A percentile compares a stretch with the other conserved stretches of the same genome.
phyloP scores from a whole-genome alignment of 2,329 filamentous ascomycete species.

The Penicillium janthinellum region DNA sequence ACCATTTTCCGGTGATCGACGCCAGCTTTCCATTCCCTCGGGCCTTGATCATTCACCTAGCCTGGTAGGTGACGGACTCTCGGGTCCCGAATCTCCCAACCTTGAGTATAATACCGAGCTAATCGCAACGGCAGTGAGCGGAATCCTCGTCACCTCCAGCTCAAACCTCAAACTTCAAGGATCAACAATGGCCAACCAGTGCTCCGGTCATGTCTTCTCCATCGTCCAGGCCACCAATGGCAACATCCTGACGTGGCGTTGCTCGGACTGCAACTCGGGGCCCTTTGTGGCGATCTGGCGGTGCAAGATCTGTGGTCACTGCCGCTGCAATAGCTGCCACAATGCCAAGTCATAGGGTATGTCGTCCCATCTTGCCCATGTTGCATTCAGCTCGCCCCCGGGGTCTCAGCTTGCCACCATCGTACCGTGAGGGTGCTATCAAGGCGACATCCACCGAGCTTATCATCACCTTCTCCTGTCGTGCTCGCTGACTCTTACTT shows the following conservation, averaged over 20 bases:
- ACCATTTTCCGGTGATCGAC: constrained; percentile 25
- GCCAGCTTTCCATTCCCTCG: constrained; percentile 21
- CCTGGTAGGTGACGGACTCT: constrained; percentile 22
- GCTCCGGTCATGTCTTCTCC: constrained; percentile 41
- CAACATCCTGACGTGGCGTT: constrained; percentile 48
- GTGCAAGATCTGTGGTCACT: constrained; percentile 47
- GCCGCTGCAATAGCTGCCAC: constrained; percentile 45
- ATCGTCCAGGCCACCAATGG: constrained; percentile 46
- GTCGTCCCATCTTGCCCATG: neutral
- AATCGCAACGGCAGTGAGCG: neutral
- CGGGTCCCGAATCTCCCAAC: constrained; percentile 1
- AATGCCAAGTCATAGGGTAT: constrained; percentile 34
- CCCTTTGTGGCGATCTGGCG: constrained; percentile 47
- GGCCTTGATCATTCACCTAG: constrained; percentile 19
- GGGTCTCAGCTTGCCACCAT: neutral
- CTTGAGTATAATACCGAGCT: neutral
- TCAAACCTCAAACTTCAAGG: neutral
- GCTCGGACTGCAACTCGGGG: constrained; percentile 46
- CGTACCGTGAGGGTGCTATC: neutral
- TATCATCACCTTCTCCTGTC: neutral
- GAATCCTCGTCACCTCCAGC: neutral
- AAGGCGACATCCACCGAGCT: neutral
- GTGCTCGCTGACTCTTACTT: neutral
- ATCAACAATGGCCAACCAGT: constrained; percentile 42
- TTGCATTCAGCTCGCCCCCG: neutral